Base-by-base conservation (phyloP, 163 green algal genomes). In the Chlamydomonas reinhardtii region DNA sequence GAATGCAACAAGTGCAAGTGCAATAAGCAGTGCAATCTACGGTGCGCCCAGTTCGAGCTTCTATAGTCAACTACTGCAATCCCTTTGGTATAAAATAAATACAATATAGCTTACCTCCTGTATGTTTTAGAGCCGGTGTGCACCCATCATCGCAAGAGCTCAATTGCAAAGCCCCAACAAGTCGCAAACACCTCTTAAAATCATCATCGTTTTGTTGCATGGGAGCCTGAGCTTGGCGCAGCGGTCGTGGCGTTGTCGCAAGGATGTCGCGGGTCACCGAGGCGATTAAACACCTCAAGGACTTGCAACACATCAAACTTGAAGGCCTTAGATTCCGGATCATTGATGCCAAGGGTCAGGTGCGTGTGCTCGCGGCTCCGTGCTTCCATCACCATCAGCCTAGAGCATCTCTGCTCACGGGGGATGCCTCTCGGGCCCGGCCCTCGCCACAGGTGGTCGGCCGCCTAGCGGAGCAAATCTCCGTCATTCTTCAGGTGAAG, bases 391-490 rank as follows among this genome's bases (percentile, higher is more conserved):
- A 48, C 22, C 70, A 62, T 66, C 52, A 43, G 25, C 56, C 5
- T 48, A 48, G n/a, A 48, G 35, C 76, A 29, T 37, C 37, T n/a
- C 35, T 19, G 35, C 25, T 4, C 43, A 24, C 43, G 24, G 4
- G 15, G 14, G 29, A 4, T 22, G 29, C 24, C n/a, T 22, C 27
- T 71, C 19, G 64, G 2, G 5, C 39, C 39, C 64, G 39, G 3
- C 17, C 22, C 11, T 2, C 12, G 2, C 2, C 31, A 70, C 90
- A 98, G 94, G 94, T 99, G 6, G 93, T 99, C 39, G 98, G 98
- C 16, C 91, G 97, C 0, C 89, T 99, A 31, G 97, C 98, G 20
- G 89, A 95, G 2, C 93, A 98, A 74, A 93, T 99, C 16, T 88
- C 96, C 2, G 82, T 89, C 5, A 88, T 98, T 12, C 92, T 99